Evolutionary conservation across 2,329 filamentous ascomycete genomes (phyloP), one percentile per base, ranked within the genome.

Genomic region (Venturia asperata): DNA sequence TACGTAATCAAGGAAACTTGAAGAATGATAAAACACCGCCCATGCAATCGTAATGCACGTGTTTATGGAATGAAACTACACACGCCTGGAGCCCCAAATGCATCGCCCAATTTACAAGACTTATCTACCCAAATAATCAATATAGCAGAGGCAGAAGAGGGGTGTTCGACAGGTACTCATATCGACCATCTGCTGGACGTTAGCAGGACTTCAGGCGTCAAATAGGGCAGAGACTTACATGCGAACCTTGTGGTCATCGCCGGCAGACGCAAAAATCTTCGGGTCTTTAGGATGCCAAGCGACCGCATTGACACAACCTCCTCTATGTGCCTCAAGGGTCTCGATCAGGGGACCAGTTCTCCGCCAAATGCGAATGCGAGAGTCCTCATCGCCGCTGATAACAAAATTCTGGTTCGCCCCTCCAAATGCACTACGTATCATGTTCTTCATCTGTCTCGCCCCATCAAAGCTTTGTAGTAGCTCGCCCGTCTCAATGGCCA

Each of bases 371-470:
- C 91, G 88, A 52, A 97, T 83, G 65, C 83, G 82, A 1, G 84
- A 84, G 75, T 88, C 86, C 83, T 97, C 92, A 71, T 92, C 96
- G 13, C 94, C 94, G 71, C 90, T 93, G 37, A 95, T 82, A 11
- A 97, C 88, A 74, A 97, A 97, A 73, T 88, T 92, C 77, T 97
- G 92, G 66, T 90, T 88, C 1, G 93, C 92, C 41, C 94, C 94
- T 21, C 94, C 94, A 76, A 97, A 94, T 0, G 82, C 80, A 71
- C 87, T 90, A 62, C 93, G 84, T 66, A 99, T 95, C 65, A 97
- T 83, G 72, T 81, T 96, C 1, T 88, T 79, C 64, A 86, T 87
- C 68, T 92, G 90, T 55, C 82, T 84, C 67, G 92, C 89, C 0
- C 91, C 92, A 19, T 85, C 80, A 73, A 90, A 97, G 69, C 82